Percentiles rank a stretch among this genome's conserved stretches.
Evolutionary conservation across 768 basidiomycete genomes (phyloP).

Genomic region (Obba rivulosa): DNA sequence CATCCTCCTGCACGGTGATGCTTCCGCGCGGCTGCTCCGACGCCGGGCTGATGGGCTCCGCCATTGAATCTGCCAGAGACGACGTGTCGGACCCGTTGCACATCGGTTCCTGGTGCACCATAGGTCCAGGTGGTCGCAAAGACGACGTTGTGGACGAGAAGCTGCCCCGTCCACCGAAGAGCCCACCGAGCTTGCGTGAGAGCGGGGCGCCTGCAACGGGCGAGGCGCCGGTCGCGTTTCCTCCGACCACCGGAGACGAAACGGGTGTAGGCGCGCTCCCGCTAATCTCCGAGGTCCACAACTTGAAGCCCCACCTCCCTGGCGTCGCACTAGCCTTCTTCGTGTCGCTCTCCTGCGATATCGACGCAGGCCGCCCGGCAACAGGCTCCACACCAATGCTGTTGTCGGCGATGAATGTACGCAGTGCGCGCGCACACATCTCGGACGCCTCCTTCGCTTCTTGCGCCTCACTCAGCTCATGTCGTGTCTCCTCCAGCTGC

Average conservation of each 20-base stretch:
- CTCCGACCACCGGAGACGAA: constrained; percentile 24
- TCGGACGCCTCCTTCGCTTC: constrained; percentile 89
- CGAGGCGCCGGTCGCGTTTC: constrained; percentile 23
- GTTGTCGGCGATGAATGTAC: constrained; percentile 77
- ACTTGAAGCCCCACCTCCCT: constrained; percentile 61
- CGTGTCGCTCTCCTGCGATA: constrained; percentile 15
- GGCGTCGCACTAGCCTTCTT: constrained; percentile 22
- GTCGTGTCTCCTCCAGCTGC: constrained; percentile 57
- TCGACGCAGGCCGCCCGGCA: constrained; percentile 11
- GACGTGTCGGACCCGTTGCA: constrained; percentile 55
- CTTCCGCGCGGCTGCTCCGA: constrained; percentile 17
- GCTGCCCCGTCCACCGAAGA: constrained; percentile 57
- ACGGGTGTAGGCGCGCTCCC: constrained; percentile 13
- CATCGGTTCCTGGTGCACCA: constrained; percentile 31
- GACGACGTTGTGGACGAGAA: constrained; percentile 39
- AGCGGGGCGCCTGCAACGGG: constrained; percentile 34
- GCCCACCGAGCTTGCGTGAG: constrained; percentile 64
- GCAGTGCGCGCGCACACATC: constrained; percentile 72
- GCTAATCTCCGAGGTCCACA: constrained; percentile 39
- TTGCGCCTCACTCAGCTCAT: constrained; percentile 68
- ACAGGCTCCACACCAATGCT: constrained; percentile 43
- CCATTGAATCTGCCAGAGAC: constrained; percentile 39
- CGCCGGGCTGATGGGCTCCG: constrained; percentile 56
- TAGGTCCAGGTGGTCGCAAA: constrained; percentile 23
- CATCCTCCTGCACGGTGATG: constrained; percentile 10